Evolutionary conservation across 2,329 filamentous ascomycete genomes (phyloP), one percentile per base, ranked within the genome.

Genomic region (Phaeophleospora eucalypticola): DNA sequence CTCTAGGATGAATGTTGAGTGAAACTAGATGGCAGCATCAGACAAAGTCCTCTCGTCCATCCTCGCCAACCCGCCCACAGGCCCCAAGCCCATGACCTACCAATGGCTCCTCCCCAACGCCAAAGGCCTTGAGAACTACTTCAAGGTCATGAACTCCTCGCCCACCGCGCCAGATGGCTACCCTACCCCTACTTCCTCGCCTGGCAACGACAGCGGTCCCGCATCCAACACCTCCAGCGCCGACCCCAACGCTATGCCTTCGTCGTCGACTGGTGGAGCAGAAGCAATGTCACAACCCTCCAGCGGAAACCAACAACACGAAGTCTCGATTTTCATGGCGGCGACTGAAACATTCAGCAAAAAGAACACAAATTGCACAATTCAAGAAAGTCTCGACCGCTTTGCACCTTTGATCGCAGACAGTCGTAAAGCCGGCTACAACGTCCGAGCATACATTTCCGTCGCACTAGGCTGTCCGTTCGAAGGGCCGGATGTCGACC

Each of bases 401-500:
- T 90, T 90, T 73, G 72, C 73, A 50, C 80, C 81, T 6, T 83
- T 93, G 12, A 87, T 91, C 58, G 71, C 78, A 38, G 75, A 77
- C 2, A 84, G 84, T 43, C 86, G 87, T 65, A 74, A 75, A 10
- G 65, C 76, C 16, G 79, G 82, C 12, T 72, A 89, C 36, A 79
- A 81, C 3, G 86, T 90, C 16, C 80, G 88, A 9, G 88, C 86
- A 3, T 89, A 89, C 67, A 83, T 95, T 58, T 90, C 84, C 1
- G 85, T 88, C 10, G 87, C 89, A 0, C 74, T 94, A 4, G 86
- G 86, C 1, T 94, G 88, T 55, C 88, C 88, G 0, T 93, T 82
- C 53, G 81, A 84, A 68, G 81, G 81, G 0, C 79, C 80, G 0
- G 72, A 83, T 45, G 77, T 81, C 1, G 69, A 77, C 32, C 79